Conservation (phyloP, 202 grass and related monocot genomes). For the Musa balbisiana region DNA sequence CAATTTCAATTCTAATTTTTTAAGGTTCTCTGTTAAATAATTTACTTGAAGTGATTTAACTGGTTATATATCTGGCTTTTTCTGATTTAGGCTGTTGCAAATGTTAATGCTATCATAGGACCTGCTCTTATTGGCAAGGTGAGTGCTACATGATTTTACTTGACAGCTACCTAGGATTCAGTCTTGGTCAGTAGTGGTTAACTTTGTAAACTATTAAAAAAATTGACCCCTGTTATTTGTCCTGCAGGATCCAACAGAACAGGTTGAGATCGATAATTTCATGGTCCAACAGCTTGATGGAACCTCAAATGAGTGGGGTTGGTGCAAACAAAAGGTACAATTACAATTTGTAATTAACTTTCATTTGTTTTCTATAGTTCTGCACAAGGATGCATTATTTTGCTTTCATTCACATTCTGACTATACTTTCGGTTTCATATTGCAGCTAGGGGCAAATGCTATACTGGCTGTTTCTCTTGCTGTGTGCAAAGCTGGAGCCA, state of each 20-base stretch:
- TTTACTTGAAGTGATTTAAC: not conserved
- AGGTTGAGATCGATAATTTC: slow-evolving; percentile 71
- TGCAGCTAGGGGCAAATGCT: slow-evolving; percentile 82
- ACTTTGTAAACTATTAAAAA: not conserved
- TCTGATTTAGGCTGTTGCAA: slow-evolving; percentile 53
- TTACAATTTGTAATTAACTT: slow-evolving; percentile 2
- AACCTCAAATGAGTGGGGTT: slow-evolving; percentile 85
- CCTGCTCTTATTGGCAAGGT: slow-evolving; percentile 76
- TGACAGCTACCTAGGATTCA: not conserved
- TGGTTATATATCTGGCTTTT: slow-evolving; percentile 2
- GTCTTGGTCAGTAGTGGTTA: not conserved
- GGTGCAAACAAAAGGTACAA: slow-evolving; percentile 86
- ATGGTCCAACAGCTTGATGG: slow-evolving; percentile 96
- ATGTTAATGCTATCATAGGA: slow-evolving; percentile 73
- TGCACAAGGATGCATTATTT: slow-evolving; percentile 1
- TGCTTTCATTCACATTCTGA: not conserved
- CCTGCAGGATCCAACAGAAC: slow-evolving; percentile 56
- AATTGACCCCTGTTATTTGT: not conserved
- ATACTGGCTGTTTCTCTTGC: slow-evolving; percentile 90
- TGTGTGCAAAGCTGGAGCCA: slow-evolving; percentile 78
- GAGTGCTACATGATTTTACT: not conserved
- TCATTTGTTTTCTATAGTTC: not conserved
- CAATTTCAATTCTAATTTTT: not conserved
- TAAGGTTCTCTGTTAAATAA: not conserved
- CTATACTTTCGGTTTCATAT: not conserved